A percentile compares a stretch with the other conserved stretches of the same genome.
Conservation (phyloP, 139 green algal genomes). For the Chlorella sp. region DNA sequence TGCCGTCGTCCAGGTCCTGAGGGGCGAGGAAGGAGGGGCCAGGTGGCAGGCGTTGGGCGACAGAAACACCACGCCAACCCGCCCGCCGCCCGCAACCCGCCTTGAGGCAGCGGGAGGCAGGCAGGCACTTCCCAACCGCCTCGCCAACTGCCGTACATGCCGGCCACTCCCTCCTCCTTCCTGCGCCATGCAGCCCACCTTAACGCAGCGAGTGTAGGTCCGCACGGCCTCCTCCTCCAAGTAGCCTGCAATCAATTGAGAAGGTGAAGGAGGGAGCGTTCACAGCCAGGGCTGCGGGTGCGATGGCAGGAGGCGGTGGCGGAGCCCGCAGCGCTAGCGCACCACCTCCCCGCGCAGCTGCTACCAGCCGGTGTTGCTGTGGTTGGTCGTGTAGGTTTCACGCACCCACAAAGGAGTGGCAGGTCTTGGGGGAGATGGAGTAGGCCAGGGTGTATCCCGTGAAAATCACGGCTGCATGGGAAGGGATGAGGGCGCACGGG, state of each 20-base stretch:
- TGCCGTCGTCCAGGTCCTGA: conserved; percentile 56
- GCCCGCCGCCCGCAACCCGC: too few relatives aligned
- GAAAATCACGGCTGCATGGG: conserved; percentile 83
- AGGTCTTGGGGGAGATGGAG: conserved; percentile 75
- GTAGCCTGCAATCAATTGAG: conserved; percentile 56
- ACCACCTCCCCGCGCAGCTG: too few relatives aligned
- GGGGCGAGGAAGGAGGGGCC: too few relatives aligned
- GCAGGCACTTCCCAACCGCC: too few relatives aligned
- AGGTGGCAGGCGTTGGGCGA: too few relatives aligned
- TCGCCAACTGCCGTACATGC: too few relatives aligned
- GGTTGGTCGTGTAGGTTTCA: too few relatives aligned
- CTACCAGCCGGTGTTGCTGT: too few relatives aligned
- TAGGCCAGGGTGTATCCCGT: conserved; percentile 90
- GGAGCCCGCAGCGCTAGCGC: neutral
- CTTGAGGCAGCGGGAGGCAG: too few relatives aligned
- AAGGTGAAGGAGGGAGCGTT: neutral
- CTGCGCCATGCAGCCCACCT: neutral
- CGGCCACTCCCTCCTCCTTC: too few relatives aligned
- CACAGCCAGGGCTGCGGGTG: too few relatives aligned
- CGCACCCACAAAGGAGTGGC: conserved; percentile 85
- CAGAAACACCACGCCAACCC: too few relatives aligned
- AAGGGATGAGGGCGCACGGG: neutral
- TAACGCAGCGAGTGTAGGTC: conserved; percentile 89
- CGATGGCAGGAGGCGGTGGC: neutral
- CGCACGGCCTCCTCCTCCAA: conserved; percentile 96